Evolutionary conservation across 1,284 basidiomycete genomes (phyloP), one percentile per base, ranked within the genome.

Genomic region (Kalmanozyma brasiliensis): DNA sequence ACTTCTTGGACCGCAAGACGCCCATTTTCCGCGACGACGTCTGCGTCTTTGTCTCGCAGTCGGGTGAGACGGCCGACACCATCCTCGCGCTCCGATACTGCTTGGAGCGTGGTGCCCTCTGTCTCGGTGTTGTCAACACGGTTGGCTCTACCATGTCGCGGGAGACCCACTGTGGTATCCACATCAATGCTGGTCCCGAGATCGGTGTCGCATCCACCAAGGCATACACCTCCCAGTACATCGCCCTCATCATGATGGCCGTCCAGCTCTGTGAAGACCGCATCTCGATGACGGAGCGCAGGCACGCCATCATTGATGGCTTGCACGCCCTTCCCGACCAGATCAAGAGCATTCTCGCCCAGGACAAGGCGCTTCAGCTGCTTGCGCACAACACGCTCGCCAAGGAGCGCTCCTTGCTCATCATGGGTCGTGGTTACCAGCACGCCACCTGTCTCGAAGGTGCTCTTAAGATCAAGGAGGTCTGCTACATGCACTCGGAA

Each of bases 191-290:
- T 77, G 95, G 95, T 40, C 95, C 95, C 64, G 95, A 98, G 86
- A 95, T 98, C 69, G 95, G 96, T 87, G 96, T 99, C 66, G 96
- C 96, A 7, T 98, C 94, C n/a, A 99, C 96, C 70, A 99, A 99
- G 89, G 96, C 96, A 3, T 99, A 99, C 86, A 98, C 95, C 3
- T 98, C 94, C 47, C 95, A 99, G 85, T 98, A 98, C 86, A 94
- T 98, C 75, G 96, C 95, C 3, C 87, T 98, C 51, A 86, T 98
- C 84, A 95, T 98, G 91, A 96, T 98, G 85, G 96, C 96, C 14
- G 88, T 98, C 34, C 94, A 98, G 84, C 87, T 99, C 20, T 94
- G 93, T 4, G 94, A 98, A 83, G 96, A 98, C 84, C 91, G 94
- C 46, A 91, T 97, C 82, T 93, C 92, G 43, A 90, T 97, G 85